These are phyloP conservation scores for Sarocladium kiliense DNA, from an alignment of 2,329 filamentous ascomycete species.

Conservation along the genomic window DNA sequence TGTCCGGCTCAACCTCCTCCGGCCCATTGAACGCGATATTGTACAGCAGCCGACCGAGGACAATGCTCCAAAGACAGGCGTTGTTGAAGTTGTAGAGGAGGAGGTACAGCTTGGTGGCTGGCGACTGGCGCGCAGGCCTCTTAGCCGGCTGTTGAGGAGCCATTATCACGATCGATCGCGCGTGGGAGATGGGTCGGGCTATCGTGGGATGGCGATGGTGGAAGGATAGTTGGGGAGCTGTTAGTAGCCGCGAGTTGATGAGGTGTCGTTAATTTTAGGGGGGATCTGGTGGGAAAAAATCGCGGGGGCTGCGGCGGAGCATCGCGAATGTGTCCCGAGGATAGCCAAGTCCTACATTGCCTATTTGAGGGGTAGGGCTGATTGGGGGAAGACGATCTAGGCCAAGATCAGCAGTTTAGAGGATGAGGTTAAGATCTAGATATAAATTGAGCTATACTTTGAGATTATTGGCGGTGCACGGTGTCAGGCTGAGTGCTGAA, in stretches of 20 bases:
- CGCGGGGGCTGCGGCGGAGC: background rate
- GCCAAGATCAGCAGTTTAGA: too few species aligned
- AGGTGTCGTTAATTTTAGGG: background rate
- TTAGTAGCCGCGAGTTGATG: background rate
- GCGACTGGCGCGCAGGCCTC: slow-evolving; percentile 21
- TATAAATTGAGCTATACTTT: too few species aligned
- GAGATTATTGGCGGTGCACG: too few species aligned
- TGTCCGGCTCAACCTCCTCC: slow-evolving; percentile 52
- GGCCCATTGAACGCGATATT: slow-evolving; percentile 51
- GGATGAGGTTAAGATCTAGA: too few species aligned
- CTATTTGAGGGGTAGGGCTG: too few species aligned
- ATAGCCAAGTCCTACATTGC: background rate
- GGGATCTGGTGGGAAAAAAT: background rate
- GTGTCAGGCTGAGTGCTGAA: too few species aligned
- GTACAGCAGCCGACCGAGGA: slow-evolving; percentile 62
- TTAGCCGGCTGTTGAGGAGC: slow-evolving; percentile 17
- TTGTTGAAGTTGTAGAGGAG: slow-evolving; percentile 80
- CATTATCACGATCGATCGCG: slow-evolving; percentile 13
- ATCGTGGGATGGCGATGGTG: background rate
- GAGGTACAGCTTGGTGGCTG: slow-evolving; percentile 62
- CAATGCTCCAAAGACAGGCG: slow-evolving; percentile 69
- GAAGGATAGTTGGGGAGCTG: background rate
- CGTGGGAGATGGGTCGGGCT: background rate
- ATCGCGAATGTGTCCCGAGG: background rate
- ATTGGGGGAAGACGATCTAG: too few species aligned